Conservation (phyloP, 352 stramenopile species). For the Pythium angustatum region DNA sequence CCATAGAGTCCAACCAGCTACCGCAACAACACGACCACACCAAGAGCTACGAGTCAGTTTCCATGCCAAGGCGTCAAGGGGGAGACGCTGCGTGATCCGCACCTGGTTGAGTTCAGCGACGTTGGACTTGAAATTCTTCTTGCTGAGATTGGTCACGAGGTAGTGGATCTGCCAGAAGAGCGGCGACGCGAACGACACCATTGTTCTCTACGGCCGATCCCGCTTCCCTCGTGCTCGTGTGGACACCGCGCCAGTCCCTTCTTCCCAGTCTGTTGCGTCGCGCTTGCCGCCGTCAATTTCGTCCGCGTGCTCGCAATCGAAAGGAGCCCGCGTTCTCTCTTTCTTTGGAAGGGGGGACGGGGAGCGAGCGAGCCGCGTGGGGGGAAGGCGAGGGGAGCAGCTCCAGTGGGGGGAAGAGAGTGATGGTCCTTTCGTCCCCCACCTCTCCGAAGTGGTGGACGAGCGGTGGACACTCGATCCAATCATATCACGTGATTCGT, state of each 20-base stretch:
- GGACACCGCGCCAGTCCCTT: too few species aligned
- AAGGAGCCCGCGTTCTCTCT: conserved; percentile 14
- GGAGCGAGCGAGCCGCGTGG: background rate
- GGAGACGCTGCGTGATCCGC: too few species aligned
- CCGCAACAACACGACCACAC: background rate
- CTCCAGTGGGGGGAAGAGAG: conserved; percentile 25
- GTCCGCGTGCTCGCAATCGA: conserved; percentile 25
- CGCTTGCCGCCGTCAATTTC: conserved; percentile 26
- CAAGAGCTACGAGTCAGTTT: too few species aligned
- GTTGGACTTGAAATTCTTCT: conserved; percentile 94
- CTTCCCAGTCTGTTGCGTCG: background rate
- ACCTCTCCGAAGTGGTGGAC: conserved; percentile 6
- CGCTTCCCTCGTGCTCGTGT: too few species aligned
- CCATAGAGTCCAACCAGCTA: conserved; percentile 91
- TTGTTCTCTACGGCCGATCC: too few species aligned
- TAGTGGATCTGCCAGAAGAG: conserved; percentile 95
- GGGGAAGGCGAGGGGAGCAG: conserved; percentile 14
- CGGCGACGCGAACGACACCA: conserved; percentile 91
- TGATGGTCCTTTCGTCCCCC: conserved; percentile 30
- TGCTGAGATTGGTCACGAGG: conserved; percentile 91
- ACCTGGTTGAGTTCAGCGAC: conserved; percentile 93
- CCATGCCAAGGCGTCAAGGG: too few species aligned
- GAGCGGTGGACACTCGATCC: conserved; percentile 25
- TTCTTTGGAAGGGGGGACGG: conserved; percentile 7
- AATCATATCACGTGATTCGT: conserved; percentile 25